Percentiles rank a stretch among this genome's conserved stretches.
Evolutionary conservation across 352 stramenopile species (phyloP).

Genomic region (Thraustotheca clavata): DNA sequence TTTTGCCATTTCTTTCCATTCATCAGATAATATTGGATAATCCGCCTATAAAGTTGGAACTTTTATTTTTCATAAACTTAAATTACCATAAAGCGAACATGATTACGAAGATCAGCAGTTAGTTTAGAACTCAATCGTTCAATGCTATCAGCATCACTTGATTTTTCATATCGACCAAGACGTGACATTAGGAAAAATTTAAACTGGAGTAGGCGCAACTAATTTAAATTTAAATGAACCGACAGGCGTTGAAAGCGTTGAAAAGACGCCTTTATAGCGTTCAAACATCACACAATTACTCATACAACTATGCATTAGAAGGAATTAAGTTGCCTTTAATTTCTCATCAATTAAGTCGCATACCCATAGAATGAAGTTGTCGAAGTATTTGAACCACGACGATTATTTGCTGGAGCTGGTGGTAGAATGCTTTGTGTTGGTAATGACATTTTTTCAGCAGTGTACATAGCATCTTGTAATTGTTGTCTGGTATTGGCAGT

Average conservation of each 20-base stretch:
- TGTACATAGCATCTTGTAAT: slow-evolving; percentile 25
- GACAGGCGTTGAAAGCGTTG: too few relatives aligned
- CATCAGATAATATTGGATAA: slow-evolving; percentile 80
- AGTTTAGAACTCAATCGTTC: slow-evolving; percentile 82
- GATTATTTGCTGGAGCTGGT: too few relatives aligned
- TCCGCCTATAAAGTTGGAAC: slow-evolving; percentile 43
- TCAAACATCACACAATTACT: too few relatives aligned
- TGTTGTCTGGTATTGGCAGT: not conserved
- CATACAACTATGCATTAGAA: too few relatives aligned
- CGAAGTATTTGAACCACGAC: too few relatives aligned
- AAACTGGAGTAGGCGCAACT: too few relatives aligned
- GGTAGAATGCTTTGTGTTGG: too few relatives aligned
- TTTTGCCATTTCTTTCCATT: slow-evolving; percentile 84
- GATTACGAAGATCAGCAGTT: slow-evolving; percentile 69
- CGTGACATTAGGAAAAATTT: too few relatives aligned
- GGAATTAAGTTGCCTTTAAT: too few relatives aligned
- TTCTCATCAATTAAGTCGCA: not conserved
- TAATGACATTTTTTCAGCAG: not conserved
- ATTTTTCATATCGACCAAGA: slow-evolving; percentile 22
- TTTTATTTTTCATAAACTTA: not conserved
- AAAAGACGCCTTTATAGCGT: too few relatives aligned
- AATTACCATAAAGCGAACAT: slow-evolving; percentile 78
- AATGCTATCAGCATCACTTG: slow-evolving; percentile 52
- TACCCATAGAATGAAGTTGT: not conserved
- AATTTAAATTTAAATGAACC: too few relatives aligned